These are phyloP conservation scores for Didymella pinodella DNA, from an alignment of 2,329 filamentous ascomycete species.

Conservation along the genomic window DNA sequence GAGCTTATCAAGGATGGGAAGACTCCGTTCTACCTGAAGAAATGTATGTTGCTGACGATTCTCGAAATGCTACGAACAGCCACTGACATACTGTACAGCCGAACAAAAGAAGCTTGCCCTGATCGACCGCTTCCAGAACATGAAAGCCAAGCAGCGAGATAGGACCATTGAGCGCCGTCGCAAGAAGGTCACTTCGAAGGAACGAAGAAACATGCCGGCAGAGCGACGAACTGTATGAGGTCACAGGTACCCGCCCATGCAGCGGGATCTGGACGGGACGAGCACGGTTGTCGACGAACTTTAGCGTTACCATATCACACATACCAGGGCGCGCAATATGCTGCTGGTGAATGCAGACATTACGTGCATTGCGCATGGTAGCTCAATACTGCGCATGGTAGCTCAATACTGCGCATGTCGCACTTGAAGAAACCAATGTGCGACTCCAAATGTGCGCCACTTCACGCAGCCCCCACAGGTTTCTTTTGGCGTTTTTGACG, in stretches of 20 bases:
- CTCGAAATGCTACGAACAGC: background rate
- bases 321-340: slow-evolving; percentile 14
- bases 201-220: slow-evolving; percentile 70
- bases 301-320: slow-evolving; percentile 12
- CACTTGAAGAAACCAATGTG: background rate
- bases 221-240: slow-evolving; percentile 45
- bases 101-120: slow-evolving; percentile 89
- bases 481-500: slow-evolving; percentile 13
- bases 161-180: slow-evolving; percentile 83
- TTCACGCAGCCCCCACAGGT: slow-evolving; percentile 16
- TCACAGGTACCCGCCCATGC: slow-evolving; percentile 27
- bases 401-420: slow-evolving; percentile 3
- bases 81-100: slow-evolving; percentile 52
- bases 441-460: slow-evolving; percentile 5
- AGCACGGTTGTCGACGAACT: slow-evolving; percentile 17
- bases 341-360: slow-evolving; percentile 9
- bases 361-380: slow-evolving; percentile 3
- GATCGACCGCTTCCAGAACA: slow-evolving; percentile 77
- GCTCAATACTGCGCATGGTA: slow-evolving; percentile 5
- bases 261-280: slow-evolving; percentile 14
- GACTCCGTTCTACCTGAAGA: slow-evolving; percentile 92
- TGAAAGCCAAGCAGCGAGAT: slow-evolving; percentile 87
- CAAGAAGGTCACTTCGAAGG: slow-evolving; percentile 88
- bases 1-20: slow-evolving; percentile 87
- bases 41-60: slow-evolving; percentile 54